Base-by-base conservation (phyloP, 2,329 filamentous ascomycete genomes). In the Domatiomyces catenatus region DNA sequence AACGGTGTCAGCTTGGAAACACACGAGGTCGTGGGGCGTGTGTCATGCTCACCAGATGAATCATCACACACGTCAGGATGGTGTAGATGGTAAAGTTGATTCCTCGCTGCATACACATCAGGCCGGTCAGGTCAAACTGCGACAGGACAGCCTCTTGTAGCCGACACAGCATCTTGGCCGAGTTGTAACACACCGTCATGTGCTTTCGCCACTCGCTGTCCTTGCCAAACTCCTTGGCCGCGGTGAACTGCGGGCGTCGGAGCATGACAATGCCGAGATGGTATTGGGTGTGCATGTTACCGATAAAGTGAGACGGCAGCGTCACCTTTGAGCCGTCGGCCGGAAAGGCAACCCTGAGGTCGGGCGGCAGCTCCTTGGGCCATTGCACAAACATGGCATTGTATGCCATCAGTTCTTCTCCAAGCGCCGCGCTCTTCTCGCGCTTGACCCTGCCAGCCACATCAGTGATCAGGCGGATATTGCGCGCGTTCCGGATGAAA, bases 51-150 rank as follows among this genome's bases (percentile, higher is more conserved):
- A 95, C 90, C 67, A 96, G 68, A 66, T 96, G 89, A 50, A 96
- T 76, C 67, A 95, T 89, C 20, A 90, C 89, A 70, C 89, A 94
- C 0, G 87, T 92, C 45, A 96, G 71, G 22, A 94, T 80, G 50
- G 83, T 81, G 62, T 96, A 96, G n/a, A 96, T 87, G 5, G 86
- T 87, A 62, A 94, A 96, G 66, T 89, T 94, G 64, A 94, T 88
- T 42, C 90, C 90, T 58, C 90, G 78, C 61, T 90, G 83, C 90
- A 95, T 95, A 68, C 83, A 93, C 59, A 92, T 75, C 15, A 96
- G 72, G 0, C 89, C 90, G 15, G 77, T 77, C 53, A 94, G 71
- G 2, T 88, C 86, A 64, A 82, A 94, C 0, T 78, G 76, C 49
- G 83, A 76, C 52, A 94, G 63, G 36, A 94, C 79, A 1, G 83